phyloP scores from a whole-genome alignment of 148 eudicot genomes.

The Camellia granthamiana region DNA sequence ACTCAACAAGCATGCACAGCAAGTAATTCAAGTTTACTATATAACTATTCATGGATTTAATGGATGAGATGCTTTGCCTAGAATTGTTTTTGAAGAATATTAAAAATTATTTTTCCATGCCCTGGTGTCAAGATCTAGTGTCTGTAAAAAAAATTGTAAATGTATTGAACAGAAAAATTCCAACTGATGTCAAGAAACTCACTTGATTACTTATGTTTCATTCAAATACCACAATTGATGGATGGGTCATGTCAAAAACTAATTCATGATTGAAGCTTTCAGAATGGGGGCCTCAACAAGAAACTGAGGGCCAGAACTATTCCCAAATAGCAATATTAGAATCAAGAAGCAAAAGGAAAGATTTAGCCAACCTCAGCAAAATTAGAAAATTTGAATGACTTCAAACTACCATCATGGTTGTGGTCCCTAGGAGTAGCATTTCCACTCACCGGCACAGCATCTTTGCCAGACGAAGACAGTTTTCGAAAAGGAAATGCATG shows the following conservation, averaged over 20 bases:
- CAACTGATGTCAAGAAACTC: not conserved
- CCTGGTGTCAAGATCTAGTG: not conserved
- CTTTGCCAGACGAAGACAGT: slow-evolving; percentile 33
- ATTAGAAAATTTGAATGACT: slow-evolving; percentile 31
- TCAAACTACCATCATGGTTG: slow-evolving; percentile 26
- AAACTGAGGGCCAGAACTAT: not conserved
- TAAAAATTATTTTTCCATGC: no score
- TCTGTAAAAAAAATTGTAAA: not conserved
- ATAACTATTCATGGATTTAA: not conserved
- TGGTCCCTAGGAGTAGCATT: slow-evolving; percentile 27
- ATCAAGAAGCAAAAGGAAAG: slow-evolving; percentile 2
- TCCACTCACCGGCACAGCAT: slow-evolving; percentile 29
- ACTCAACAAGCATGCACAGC: not conserved
- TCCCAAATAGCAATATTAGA: not conserved
- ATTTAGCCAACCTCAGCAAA: slow-evolving; percentile 38
- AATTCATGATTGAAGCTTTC: not conserved
- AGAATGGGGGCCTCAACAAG: not conserved
- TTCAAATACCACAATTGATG: not conserved
- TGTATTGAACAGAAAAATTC: not conserved
- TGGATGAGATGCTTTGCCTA: not conserved
- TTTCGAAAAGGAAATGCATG: slow-evolving; percentile 62
- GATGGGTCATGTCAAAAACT: not conserved
- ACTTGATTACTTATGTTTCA: not conserved
- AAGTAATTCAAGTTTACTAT: not conserved
- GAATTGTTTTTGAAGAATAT: no score